Evolutionary conservation across 2,329 filamentous ascomycete species (phyloP).

Genomic region (Alternaria tenuissima): DNA sequence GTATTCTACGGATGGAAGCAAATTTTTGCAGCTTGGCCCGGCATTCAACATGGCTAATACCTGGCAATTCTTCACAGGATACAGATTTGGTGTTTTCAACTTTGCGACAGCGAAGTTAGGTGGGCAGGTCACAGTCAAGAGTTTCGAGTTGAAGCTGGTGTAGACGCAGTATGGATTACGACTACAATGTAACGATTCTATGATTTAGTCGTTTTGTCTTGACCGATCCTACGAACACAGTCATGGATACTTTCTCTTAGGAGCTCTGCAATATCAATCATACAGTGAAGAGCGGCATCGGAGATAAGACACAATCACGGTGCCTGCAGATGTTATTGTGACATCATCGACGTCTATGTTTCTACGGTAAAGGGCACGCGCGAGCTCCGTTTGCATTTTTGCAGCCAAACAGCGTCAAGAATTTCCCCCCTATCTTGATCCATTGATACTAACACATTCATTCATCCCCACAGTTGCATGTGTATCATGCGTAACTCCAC

Average conservation of each 20-base stretch:
- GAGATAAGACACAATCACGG: background rate
- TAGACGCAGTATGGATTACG: background rate
- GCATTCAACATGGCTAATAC: conserved; percentile 46
- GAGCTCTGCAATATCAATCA: background rate
- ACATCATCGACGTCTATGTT: background rate
- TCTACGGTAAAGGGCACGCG: background rate
- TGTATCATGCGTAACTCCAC: background rate
- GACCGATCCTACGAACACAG: background rate
- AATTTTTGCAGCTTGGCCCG: conserved; percentile 42
- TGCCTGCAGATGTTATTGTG: background rate
- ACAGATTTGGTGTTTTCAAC: conserved; percentile 52
- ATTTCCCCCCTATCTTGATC: background rate
- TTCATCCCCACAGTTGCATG: background rate
- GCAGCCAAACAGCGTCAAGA: background rate
- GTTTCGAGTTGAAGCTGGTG: conserved; percentile 23
- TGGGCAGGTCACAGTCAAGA: conserved; percentile 39
- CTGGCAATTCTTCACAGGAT: conserved; percentile 52
- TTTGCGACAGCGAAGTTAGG: conserved; percentile 48
- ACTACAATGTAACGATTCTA: background rate
- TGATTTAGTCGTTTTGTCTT: background rate
- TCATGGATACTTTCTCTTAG: background rate
- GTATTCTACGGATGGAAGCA: conserved; percentile 49
- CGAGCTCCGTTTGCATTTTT: background rate
- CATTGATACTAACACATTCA: background rate
- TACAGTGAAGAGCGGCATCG: background rate